Base-by-base conservation (phyloP, 83 land plant species). In the Picea mariana region DNA sequence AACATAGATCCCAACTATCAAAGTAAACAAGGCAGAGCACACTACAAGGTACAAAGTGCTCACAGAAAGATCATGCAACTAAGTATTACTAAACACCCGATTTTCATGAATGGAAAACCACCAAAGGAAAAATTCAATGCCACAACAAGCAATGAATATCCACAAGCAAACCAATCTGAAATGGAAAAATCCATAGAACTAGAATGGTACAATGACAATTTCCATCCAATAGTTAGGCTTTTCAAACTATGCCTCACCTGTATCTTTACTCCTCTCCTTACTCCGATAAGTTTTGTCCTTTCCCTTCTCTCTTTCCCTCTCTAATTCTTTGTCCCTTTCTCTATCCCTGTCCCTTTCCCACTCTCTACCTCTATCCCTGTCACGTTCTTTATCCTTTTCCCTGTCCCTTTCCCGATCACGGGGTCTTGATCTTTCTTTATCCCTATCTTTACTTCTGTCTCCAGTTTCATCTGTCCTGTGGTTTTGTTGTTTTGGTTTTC, bases 211-310 rank as follows among this genome's bases (percentile, higher is more conserved):
- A 64, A 40, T 18, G 49, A 27, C 15, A 64, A 40, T 18, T 72
- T 18, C n/a, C 23, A 38, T 42, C 23, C 52, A 23, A 75, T 49
- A 49, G 27, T 9, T 49, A 75, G 59, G 16, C 60, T 21, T 12
- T 23, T 12, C 21, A 76, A 59, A 81, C 9, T 21, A 40, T 49
- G 34, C 31, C 66, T 81, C 76, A 92, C 90, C 88, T 79, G 75
- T 76, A 60, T 86, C 87, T 85, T 92, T 90, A 34, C 88, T 83
- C 84, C 87, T 91, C 27, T 87, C 89, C 88, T 87, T 87, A 31
- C 71, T 80, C 77, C 86, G 93, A 81, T 91, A 88, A 21, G 83
- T 81, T 83, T 88, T 89, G 23, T 91, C 93, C 55, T 86, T 87
- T 18, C 67, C 81, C 76, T 75, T 88, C 40, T 92, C 94, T 73